Percentiles rank a stretch among this genome's conserved stretches.
These are phyloP conservation scores for Rhodotorula sp. DNA, from an alignment of 1,284 basidiomycete genomes.

Conservation along the genomic window DNA sequence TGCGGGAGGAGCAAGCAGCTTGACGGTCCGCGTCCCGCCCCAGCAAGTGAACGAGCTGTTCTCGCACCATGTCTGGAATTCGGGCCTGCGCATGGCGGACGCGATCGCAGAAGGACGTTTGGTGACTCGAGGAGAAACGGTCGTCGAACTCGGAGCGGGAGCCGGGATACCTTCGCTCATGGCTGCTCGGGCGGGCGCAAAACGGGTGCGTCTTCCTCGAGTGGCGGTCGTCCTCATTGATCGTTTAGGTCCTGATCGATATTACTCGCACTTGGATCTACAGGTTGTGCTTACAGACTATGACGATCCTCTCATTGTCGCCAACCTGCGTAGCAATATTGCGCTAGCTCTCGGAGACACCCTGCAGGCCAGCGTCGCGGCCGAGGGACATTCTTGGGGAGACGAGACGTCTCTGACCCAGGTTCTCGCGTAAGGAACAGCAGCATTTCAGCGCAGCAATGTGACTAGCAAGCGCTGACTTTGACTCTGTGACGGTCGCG, in stretches of 20 bases:
- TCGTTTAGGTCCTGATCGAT: not conserved
- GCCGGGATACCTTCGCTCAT: slow-evolving; percentile 23
- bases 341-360: slow-evolving; percentile 1
- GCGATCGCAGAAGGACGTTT: not conserved
- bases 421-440: slow-evolving; percentile 9
- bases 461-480: not conserved
- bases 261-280: no score
- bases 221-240: not conserved
- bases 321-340: slow-evolving; percentile 20
- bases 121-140: not conserved
- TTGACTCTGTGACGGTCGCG: not conserved
- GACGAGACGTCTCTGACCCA: not conserved
- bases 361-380: not conserved
- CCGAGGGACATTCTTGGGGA: slow-evolving; percentile 23
- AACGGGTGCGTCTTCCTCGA: not conserved
- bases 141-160: slow-evolving; percentile 26
- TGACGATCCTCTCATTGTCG: slow-evolving; percentile 18
- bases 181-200: slow-evolving; percentile 15
- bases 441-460: not conserved
- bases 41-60: slow-evolving; percentile 22
- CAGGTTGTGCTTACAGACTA: slow-evolving; percentile 29
- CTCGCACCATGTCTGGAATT: slow-evolving; percentile 26
- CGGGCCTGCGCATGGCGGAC: slow-evolving; percentile 9
- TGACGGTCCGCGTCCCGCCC: slow-evolving; percentile 17
- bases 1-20: not conserved